These are phyloP conservation scores for Dendrobium nobile DNA, from an alignment of 106 monocot species.

Conservation along the genomic window DNA sequence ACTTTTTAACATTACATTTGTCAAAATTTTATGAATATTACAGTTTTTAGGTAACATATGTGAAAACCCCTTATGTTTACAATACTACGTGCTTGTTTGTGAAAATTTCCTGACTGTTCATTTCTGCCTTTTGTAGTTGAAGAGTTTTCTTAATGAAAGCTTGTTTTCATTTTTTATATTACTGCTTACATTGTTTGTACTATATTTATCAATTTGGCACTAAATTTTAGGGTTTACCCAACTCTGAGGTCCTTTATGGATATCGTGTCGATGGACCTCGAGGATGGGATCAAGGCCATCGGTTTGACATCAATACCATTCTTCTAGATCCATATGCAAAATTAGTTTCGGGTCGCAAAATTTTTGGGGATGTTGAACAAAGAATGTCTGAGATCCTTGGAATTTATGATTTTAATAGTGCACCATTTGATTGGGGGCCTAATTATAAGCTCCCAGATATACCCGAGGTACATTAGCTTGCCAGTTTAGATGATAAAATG, in stretches of 20 bases:
- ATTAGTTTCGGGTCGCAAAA: conserved; percentile 64
- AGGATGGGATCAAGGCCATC: conserved; percentile 74
- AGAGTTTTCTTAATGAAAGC: too few relatives aligned
- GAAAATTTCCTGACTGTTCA: too few relatives aligned
- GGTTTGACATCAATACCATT: conserved; percentile 57
- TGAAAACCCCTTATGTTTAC: too few relatives aligned
- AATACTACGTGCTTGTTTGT: not conserved
- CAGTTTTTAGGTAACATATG: too few relatives aligned
- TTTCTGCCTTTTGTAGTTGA: too few relatives aligned
- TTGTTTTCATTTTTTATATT: too few relatives aligned
- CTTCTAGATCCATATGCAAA: conserved; percentile 99
- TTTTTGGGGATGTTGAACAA: conserved; percentile 62
- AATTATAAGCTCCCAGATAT: conserved; percentile 80
- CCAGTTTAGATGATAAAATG: not conserved
- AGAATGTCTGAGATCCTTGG: conserved; percentile 59
- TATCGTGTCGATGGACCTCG: conserved; percentile 76
- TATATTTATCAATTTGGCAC: not conserved
- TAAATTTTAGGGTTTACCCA: conserved; percentile 52
- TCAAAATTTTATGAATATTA: too few relatives aligned
- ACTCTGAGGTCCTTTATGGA: conserved; percentile 70
- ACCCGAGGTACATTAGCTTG: conserved; percentile 54
- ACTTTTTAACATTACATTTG: too few relatives aligned
- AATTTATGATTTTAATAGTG: conserved; percentile 67
- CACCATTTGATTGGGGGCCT: conserved; percentile 87
- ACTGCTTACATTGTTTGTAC: not conserved